Conservation (phyloP, 495 filamentous ascomycete genomes). For the Aspergillus taichungensis region DNA sequence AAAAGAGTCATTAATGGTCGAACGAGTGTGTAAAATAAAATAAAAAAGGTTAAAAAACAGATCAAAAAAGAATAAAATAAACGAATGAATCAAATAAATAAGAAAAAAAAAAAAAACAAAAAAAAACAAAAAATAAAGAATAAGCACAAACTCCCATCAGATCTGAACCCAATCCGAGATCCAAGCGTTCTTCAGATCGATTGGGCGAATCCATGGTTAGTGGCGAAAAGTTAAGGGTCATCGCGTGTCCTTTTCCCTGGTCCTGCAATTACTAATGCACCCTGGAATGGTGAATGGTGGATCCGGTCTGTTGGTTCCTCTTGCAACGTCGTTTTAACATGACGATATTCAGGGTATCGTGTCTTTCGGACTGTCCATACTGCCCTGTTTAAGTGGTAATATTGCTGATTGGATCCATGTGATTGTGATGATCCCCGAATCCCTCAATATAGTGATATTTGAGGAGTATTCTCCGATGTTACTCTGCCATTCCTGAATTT, state of each 20-base stretch:
- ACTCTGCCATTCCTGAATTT: no score
- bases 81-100: neutral
- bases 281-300: slow-evolving; percentile 1
- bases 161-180: no score
- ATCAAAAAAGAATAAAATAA: slow-evolving; percentile 1
- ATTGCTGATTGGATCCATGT: no score
- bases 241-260: slow-evolving; percentile 12
- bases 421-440: no score
- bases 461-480: no score
- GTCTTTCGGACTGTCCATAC: no score
- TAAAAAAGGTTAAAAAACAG: slow-evolving; percentile 3
- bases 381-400: no score
- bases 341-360: slow-evolving; percentile 2
- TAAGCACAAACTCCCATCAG: slow-evolving; percentile 1
- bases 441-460: no score
- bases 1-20: no score
- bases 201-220: no score
- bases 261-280: neutral
- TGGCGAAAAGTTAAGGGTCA: neutral
- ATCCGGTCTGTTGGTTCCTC: slow-evolving; percentile 2
- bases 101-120: neutral
- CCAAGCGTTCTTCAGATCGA: neutral
- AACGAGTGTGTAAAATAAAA: neutral
- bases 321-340: neutral
- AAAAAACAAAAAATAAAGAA: slow-evolving; percentile 2